These are phyloP conservation scores for Pugionium dolabratum DNA, from an alignment of 345 rosid species.

Conservation along the genomic window DNA sequence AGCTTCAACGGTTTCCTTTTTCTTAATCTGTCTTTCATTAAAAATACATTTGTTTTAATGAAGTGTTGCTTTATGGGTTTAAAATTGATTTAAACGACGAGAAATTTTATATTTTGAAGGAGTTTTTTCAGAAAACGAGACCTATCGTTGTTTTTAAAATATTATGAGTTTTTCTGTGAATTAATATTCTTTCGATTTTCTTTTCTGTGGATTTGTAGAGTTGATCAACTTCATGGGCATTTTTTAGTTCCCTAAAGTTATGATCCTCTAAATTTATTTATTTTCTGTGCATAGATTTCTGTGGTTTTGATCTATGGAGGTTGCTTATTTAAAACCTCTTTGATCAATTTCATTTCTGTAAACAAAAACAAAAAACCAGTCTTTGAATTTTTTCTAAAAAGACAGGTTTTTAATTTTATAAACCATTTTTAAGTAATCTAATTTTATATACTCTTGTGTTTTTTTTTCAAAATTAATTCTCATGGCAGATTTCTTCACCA, in stretches of 20 bases:
- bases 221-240: slow-evolving; percentile 63
- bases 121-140: slow-evolving; percentile 76
- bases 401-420: slow-evolving; percentile 30
- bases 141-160: slow-evolving; percentile 36
- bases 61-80: slow-evolving; percentile 55
- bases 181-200: slow-evolving; percentile 10
- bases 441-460: neutral
- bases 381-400: slow-evolving; percentile 51
- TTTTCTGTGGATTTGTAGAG: slow-evolving; percentile 3
- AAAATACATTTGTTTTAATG: slow-evolving; percentile 49
- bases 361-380: slow-evolving; percentile 29
- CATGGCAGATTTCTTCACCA: slow-evolving; percentile 64
- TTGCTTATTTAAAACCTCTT: slow-evolving; percentile 73
- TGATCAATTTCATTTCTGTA: slow-evolving; percentile 38
- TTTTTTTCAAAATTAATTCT: slow-evolving; percentile 12
- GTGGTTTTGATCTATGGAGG: slow-evolving; percentile 47
- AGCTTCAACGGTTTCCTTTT: slow-evolving; percentile 43
- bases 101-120: slow-evolving; percentile 24
- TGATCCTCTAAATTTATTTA: slow-evolving; percentile 29
- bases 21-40: slow-evolving; percentile 40
- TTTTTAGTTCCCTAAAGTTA: slow-evolving; percentile 63
- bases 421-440: neutral
- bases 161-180: slow-evolving; percentile 14
- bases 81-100: slow-evolving; percentile 35
- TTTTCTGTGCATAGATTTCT: slow-evolving; percentile 16